Evolutionary conservation across 2,329 filamentous ascomycete genomes (phyloP).

Genomic region (Domatiomyces globalis): DNA sequence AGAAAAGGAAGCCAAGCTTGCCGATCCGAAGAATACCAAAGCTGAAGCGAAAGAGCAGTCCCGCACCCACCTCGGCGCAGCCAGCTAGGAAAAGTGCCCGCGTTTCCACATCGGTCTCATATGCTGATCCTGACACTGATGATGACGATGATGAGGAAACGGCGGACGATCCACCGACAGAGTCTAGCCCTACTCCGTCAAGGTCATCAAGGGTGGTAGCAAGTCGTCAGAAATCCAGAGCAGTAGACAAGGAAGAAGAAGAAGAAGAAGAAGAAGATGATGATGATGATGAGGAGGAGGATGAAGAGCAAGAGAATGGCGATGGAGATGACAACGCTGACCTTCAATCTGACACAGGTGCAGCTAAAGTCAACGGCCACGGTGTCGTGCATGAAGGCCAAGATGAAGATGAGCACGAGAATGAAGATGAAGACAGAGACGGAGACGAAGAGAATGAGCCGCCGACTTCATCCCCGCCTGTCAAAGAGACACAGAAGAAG

Average conservation of each 20-base stretch:
- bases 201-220: not conserved
- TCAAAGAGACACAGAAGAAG: too few species aligned
- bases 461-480: not conserved
- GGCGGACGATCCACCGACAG: not conserved
- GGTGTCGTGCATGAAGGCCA: not conserved
- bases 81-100: conserved; percentile 27
- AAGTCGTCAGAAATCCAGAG: not conserved
- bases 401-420: conserved; percentile 4
- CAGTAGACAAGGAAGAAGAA: not conserved
- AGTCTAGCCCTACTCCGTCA: not conserved
- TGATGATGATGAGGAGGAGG: not conserved
- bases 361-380: not conserved
- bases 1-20: conserved; percentile 10
- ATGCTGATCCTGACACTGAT: conserved; percentile 32
- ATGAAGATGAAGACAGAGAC: conserved; percentile 2
- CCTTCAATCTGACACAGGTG: not conserved
- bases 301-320: conserved; percentile 7
- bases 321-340: not conserved
- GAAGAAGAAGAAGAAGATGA: conserved; percentile 8
- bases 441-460: conserved; percentile 6
- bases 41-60: conserved; percentile 28
- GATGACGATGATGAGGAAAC: conserved; percentile 28
- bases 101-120: conserved; percentile 22
- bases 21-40: conserved; percentile 16
- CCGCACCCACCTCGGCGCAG: conserved; percentile 21